These are phyloP conservation scores for Kwoniella europaea DNA, from an alignment of 768 basidiomycete species.

Conservation along the genomic window DNA sequence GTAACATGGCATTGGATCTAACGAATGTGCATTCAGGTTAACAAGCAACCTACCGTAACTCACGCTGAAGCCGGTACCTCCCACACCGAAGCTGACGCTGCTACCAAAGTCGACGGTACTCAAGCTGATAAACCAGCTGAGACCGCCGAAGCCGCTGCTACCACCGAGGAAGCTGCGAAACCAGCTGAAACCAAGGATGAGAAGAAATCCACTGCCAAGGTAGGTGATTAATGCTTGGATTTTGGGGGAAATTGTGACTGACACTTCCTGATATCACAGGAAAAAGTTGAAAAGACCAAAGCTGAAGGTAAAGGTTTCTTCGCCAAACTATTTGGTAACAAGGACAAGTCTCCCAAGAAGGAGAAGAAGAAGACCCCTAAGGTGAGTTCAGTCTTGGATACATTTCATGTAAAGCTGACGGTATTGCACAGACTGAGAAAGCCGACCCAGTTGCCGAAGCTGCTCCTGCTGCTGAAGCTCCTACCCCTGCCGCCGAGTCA, in stretches of 20 bases:
- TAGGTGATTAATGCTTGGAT: slow-evolving; percentile 32
- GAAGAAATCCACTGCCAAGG: slow-evolving; percentile 41
- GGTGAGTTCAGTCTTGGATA: slow-evolving; percentile 41
- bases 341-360: slow-evolving; percentile 59
- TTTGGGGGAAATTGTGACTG: no score
- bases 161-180: slow-evolving; percentile 53
- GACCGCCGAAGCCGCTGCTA: slow-evolving; percentile 28
- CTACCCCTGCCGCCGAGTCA: slow-evolving; percentile 58
- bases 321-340: slow-evolving; percentile 74
- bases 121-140: slow-evolving; percentile 51
- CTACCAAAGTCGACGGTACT: slow-evolving; percentile 49
- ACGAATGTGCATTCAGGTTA: slow-evolving; percentile 18
- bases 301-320: slow-evolving; percentile 69
- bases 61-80: slow-evolving; percentile 51
- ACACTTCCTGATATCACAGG: slow-evolving; percentile 23
- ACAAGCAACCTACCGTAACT: slow-evolving; percentile 47
- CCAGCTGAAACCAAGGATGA: slow-evolving; percentile 38
- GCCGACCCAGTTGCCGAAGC: slow-evolving; percentile 43
- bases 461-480: slow-evolving; percentile 25
- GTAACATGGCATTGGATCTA: neutral
- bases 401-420: slow-evolving; percentile 15
- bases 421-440: slow-evolving; percentile 43
- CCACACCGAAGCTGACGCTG: slow-evolving; percentile 46
- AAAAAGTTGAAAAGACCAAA: slow-evolving; percentile 63
- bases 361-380: slow-evolving; percentile 67